phyloP scores from a whole-genome alignment of 768 basidiomycete species.

The Clavulina sp. region DNA sequence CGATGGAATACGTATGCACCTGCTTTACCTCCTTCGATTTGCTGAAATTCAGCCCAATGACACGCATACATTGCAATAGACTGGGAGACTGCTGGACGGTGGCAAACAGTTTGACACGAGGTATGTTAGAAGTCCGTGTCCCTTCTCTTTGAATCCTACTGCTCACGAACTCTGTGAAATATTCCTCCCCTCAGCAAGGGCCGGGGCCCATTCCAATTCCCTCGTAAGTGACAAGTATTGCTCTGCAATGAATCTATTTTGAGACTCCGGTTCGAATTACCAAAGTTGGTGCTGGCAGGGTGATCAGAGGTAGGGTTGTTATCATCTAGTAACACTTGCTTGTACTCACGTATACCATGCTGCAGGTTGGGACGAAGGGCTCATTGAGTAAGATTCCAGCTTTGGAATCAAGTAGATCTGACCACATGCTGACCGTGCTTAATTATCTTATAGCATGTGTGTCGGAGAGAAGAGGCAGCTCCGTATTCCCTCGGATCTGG shows the following conservation, averaged over 20 bases:
- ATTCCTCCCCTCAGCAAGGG: too few species aligned
- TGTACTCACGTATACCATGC: neutral
- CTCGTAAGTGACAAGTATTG: constrained; percentile 31
- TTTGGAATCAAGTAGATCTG: too few species aligned
- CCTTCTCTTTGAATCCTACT: too few species aligned
- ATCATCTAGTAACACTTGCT: neutral
- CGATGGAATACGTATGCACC: constrained; percentile 59
- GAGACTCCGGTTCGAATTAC: neutral
- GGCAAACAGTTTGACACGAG: constrained; percentile 87
- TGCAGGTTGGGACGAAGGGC: constrained; percentile 58
- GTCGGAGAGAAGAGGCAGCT: constrained; percentile 72
- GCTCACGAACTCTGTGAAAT: too few species aligned
- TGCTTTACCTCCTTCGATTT: neutral
- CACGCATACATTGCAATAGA: too few species aligned
- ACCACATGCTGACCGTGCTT: too few species aligned
- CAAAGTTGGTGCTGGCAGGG: constrained; percentile 60
- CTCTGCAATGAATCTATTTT: neutral
- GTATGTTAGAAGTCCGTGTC: constrained; percentile 23
- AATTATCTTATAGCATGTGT: constrained; percentile 40
- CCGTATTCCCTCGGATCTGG: constrained; percentile 63
- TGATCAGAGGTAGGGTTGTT: constrained; percentile 37
- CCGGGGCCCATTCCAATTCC: constrained; percentile 66
- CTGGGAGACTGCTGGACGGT: constrained; percentile 56
- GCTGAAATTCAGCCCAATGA: neutral
- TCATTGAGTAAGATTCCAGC: constrained; percentile 30